A percentile compares a stretch with the other conserved stretches of the same genome.
These are phyloP conservation scores for Ramaria rubella DNA, from an alignment of 768 basidiomycete genomes.

Conservation along the genomic window DNA sequence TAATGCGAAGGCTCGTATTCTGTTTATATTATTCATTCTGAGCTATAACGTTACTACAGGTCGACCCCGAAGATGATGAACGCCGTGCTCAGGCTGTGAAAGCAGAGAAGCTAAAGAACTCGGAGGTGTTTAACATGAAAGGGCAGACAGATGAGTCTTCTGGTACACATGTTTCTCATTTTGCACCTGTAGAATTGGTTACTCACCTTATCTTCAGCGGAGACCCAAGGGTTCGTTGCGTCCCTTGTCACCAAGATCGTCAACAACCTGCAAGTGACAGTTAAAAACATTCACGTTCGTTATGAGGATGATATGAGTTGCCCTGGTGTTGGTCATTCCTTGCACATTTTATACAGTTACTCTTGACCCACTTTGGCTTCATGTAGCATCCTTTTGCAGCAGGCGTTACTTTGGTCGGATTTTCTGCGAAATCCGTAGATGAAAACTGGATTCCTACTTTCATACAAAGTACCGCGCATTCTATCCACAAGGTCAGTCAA, in stretches of 20 bases:
- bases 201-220: constrained; percentile 25
- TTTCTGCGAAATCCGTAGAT: constrained; percentile 85
- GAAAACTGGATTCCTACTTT: constrained; percentile 85
- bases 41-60: constrained; percentile 12
- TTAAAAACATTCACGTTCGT: constrained; percentile 92
- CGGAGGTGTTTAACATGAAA: constrained; percentile 72
- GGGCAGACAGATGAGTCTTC: constrained; percentile 45
- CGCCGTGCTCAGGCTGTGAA: constrained; percentile 76
- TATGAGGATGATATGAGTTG: constrained; percentile 95
- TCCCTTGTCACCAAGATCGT: constrained; percentile 84
- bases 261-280: constrained; percentile 92
- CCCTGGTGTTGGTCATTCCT: constrained; percentile 60
- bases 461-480: constrained; percentile 80
- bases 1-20: constrained; percentile 38
- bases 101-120: constrained; percentile 79
- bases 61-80: constrained; percentile 82
- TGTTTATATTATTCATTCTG: background rate
- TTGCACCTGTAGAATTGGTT: background rate
- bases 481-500: constrained; percentile 77
- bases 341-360: background rate
- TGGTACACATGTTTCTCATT: constrained; percentile 30
- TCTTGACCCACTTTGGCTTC: background rate
- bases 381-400: constrained; percentile 87
- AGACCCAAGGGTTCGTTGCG: constrained; percentile 68
- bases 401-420: constrained; percentile 81